phyloP scores from a whole-genome alignment of 148 eudicot species.

The Persicaria maculosa region DNA sequence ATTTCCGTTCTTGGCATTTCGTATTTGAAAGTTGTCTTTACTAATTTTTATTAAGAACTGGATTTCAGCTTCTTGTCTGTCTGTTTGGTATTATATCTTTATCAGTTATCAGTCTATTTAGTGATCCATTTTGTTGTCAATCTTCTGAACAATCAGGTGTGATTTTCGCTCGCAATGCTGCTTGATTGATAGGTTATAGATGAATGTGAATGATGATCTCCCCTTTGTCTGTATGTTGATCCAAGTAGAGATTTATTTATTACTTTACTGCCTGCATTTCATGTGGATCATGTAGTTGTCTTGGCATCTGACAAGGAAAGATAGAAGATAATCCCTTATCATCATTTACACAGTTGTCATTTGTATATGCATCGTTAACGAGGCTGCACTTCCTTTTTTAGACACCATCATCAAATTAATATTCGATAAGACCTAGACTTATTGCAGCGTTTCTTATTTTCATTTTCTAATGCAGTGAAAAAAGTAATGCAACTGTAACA shows the following conservation, averaged over 20 bases:
- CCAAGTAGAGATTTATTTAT: neutral
- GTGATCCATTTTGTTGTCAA: neutral
- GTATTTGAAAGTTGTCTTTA: neutral
- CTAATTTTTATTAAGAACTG: neutral
- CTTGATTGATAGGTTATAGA: neutral
- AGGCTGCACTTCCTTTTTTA: neutral
- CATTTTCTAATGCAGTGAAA: slow-evolving; percentile 9
- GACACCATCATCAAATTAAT: neutral
- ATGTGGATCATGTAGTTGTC: neutral
- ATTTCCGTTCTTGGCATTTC: neutral
- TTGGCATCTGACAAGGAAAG: neutral
- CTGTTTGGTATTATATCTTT: neutral
- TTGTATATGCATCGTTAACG: too few relatives aligned
- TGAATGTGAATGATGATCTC: neutral
- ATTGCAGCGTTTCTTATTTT: neutral
- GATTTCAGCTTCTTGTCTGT: neutral
- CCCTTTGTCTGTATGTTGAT: neutral
- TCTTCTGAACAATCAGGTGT: neutral
- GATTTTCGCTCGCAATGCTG: neutral
- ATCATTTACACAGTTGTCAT: neutral
- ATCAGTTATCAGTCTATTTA: neutral
- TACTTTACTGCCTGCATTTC: neutral
- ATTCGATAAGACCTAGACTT: neutral
- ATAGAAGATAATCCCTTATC: neutral
- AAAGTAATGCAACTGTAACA: slow-evolving; percentile 10